Conservation (phyloP, 495 filamentous ascomycete species). For the Xylaria scruposa region DNA sequence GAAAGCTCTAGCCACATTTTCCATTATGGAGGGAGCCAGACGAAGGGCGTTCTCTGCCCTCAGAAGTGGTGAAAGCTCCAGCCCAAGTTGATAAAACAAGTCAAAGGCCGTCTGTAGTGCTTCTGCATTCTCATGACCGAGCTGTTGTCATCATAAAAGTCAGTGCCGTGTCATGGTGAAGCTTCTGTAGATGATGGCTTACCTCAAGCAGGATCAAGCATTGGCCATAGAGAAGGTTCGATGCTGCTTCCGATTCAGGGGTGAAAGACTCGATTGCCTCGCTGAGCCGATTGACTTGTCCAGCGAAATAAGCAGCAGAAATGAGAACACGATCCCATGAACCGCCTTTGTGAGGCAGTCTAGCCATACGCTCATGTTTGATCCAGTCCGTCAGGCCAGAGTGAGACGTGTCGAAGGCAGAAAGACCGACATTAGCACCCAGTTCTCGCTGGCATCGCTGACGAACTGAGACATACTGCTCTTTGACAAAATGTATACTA, state of each 20-base stretch:
- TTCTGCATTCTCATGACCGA: slow-evolving; percentile 18
- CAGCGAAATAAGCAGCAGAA: slow-evolving; percentile 13
- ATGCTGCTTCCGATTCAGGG: slow-evolving; percentile 16
- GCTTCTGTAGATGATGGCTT: background rate
- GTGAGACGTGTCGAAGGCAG: slow-evolving; percentile 19
- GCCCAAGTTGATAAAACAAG: slow-evolving; percentile 20
- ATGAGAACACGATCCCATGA: slow-evolving; percentile 23
- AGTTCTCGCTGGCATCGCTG: slow-evolving; percentile 18
- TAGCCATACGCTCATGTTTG: slow-evolving; percentile 20
- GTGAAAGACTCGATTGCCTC: slow-evolving; percentile 23
- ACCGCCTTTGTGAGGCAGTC: slow-evolving; percentile 20
- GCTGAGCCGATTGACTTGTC: slow-evolving; percentile 22
- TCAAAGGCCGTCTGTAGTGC: slow-evolving; percentile 18
- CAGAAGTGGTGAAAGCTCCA: slow-evolving; percentile 16
- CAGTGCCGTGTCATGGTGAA: background rate
- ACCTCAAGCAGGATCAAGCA: slow-evolving; percentile 22
- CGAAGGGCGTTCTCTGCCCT: slow-evolving; percentile 22
- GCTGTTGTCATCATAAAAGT: slow-evolving; percentile 5
- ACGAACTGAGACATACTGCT: slow-evolving; percentile 19
- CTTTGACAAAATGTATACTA: slow-evolving; percentile 16
- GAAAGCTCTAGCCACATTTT: slow-evolving; percentile 18
- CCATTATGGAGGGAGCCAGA: slow-evolving; percentile 20
- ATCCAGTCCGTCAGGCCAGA: slow-evolving; percentile 22
- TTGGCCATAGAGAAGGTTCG: slow-evolving; percentile 22
- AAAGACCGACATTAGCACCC: slow-evolving; percentile 6